A percentile compares a stretch with the other conserved stretches of the same genome.
Conservation (phyloP, 108 stramenopile genomes). For the Cyclotella baltica region DNA sequence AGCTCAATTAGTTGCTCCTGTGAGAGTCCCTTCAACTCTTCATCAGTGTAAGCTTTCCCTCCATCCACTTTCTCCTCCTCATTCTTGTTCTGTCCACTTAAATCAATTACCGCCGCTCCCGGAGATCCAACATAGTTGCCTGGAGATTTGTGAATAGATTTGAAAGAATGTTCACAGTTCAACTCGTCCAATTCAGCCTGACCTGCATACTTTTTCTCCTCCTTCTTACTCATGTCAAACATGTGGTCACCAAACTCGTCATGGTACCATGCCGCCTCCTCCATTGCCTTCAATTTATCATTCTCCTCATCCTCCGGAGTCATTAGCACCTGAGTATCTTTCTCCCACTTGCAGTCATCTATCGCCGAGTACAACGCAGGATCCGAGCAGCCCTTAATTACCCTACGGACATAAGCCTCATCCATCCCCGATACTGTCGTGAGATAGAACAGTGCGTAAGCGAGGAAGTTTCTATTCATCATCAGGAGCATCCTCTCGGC, state of each 20-base stretch:
- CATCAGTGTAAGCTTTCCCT: neutral
- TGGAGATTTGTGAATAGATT: neutral
- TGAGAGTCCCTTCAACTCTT: neutral
- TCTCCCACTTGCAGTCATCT: constrained; percentile 4
- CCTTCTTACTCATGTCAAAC: neutral
- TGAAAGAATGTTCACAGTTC: neutral
- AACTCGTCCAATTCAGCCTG: constrained; percentile 3
- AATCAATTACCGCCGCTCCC: too few relatives aligned
- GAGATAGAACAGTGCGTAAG: neutral
- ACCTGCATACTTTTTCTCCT: neutral
- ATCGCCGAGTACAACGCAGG: neutral
- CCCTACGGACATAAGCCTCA: neutral
- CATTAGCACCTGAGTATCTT: neutral
- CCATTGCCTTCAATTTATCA: neutral
- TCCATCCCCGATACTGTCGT: neutral
- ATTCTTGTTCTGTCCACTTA: neutral
- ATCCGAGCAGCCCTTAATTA: neutral
- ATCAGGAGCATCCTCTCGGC: constrained; percentile 9
- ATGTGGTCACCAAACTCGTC: constrained; percentile 1
- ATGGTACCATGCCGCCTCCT: constrained; percentile 11
- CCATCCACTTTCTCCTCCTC: neutral
- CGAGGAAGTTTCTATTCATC: neutral
- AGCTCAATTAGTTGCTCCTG: neutral
- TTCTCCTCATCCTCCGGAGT: constrained; percentile 1
- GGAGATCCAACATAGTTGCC: too few relatives aligned